Evolutionary conservation across 2,329 filamentous ascomycete species (phyloP).

Genomic region (Diaporthe citrichinensis): DNA sequence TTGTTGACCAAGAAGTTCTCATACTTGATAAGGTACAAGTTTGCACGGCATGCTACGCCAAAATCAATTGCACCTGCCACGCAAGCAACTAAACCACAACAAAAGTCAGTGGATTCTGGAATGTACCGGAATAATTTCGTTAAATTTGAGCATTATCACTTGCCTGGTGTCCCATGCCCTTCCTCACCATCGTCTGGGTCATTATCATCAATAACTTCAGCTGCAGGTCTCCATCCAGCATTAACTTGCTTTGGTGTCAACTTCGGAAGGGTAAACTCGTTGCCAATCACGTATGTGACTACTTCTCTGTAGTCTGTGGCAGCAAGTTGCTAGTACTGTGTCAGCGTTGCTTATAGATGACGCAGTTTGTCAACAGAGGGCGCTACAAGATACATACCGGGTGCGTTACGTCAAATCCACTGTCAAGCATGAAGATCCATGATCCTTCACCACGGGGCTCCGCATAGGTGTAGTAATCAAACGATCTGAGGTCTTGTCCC

Average conservation of each 20-base stretch:
- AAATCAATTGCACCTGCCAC: not conserved
- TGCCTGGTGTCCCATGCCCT: conserved; percentile 24
- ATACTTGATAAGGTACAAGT: conserved; percentile 23
- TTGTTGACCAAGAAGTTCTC: not conserved
- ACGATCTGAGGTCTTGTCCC: not conserved
- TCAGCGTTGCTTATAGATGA: not conserved
- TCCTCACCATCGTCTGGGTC: not conserved
- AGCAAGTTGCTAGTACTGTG: not conserved
- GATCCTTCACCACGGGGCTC: conserved; percentile 24
- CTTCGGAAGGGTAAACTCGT: conserved; percentile 10
- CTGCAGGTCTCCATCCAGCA: not conserved
- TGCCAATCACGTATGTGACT: not conserved
- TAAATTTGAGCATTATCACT: not conserved
- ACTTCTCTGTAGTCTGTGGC: conserved; percentile 28
- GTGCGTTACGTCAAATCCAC: conserved; percentile 27
- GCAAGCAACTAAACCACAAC: conserved; percentile 11
- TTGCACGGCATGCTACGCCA: conserved; percentile 12
- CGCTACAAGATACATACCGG: not conserved
- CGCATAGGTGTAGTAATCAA: conserved; percentile 23
- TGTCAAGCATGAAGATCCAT: conserved; percentile 32
- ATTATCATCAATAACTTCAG: conserved; percentile 22
- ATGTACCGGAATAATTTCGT: too few species aligned
- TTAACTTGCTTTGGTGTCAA: not conserved
- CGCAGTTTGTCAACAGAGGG: not conserved
- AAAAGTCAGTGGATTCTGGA: not conserved